Base-by-base conservation (phyloP, 2,329 filamentous ascomycete genomes). In the Sphaceloma murrayae region DNA sequence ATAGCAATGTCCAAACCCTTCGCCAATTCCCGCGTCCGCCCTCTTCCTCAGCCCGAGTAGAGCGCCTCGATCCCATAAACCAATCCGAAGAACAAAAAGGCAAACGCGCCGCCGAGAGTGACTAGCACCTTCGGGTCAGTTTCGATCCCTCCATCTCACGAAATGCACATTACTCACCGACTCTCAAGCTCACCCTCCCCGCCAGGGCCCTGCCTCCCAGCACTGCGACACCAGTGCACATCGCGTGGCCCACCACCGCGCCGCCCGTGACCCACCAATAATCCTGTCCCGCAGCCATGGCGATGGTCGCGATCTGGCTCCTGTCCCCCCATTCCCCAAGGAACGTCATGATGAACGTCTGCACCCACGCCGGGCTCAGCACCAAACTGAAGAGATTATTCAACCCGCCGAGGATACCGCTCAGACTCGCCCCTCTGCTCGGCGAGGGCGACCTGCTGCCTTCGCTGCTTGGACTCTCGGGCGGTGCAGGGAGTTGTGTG, bases 301-400 rank as follows among this genome's bases (percentile, higher is more conserved):
- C 91, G 59, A 98, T 94, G 0, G 91, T 98, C 16, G 91, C 91
- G 57, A 98, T 96, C 67, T 98, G 91, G 61, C 85, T 94, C 53
- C 91, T 79, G 58, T 98, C 91, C 46, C 91, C 91, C 91, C 91
- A 98, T 63, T 98, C 91, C 30, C 91, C 91, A 21, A 98, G 68
- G 67, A 98, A 98, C 2, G 91, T 98, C 91, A 98, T 98, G 55
- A 93, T 77, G 60, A 98, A 98, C 0, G 91, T 98, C 66, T 96
- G 89, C 10, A 98, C 91, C 91, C 91, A 98, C 1, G 88, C 91
- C 1, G 91, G 91, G 63, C 85, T 94, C 29, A 98, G 73, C 3
- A 98, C 74, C 5, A 98, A 71, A 8, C 85, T 87, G 50, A 87
- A 77, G 3, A 98, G 75, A 56, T 98, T 98, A 61, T 80, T 79